phyloP scores from a whole-genome alignment of 1,139 yeast species.

The Pichia sp. region DNA sequence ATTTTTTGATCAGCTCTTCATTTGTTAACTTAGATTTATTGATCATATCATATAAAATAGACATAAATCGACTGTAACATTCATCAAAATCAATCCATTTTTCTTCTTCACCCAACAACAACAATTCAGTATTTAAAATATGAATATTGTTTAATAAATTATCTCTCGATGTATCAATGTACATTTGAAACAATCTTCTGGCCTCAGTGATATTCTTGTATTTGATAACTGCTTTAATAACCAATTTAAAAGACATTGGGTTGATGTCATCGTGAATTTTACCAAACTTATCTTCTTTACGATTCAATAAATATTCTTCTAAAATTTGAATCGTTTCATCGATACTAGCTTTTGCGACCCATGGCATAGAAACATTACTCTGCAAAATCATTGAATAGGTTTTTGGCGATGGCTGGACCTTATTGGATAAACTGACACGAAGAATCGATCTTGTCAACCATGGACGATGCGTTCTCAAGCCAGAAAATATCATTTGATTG shows the following conservation, averaged over 20 bases:
- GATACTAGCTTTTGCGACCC: conserved; percentile 19
- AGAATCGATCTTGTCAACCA: conserved; percentile 35
- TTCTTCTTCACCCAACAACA: conserved; percentile 22
- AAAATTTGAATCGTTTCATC: conserved; percentile 23
- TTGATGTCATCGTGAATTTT: conserved; percentile 19
- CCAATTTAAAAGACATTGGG: conserved; percentile 19
- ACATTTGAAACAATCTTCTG: conserved; percentile 20
- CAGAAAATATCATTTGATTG: conserved; percentile 37
- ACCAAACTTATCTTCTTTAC: conserved; percentile 21
- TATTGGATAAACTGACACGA: conserved; percentile 31
- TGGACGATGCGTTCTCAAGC: conserved; percentile 29
- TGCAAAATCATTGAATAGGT: conserved; percentile 29
- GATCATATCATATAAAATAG: conserved; percentile 12
- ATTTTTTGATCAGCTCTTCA: neutral
- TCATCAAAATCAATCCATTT: conserved; percentile 25
- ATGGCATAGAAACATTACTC: conserved; percentile 13
- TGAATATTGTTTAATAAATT: conserved; percentile 20
- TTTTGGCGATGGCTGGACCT: conserved; percentile 29
- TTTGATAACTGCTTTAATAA: conserved; percentile 15
- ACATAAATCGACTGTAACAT: conserved; percentile 18
- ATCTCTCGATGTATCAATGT: conserved; percentile 15
- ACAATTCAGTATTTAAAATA: conserved; percentile 19
- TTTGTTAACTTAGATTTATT: conserved; percentile 10
- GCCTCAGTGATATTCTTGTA: conserved; percentile 16
- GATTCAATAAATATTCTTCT: conserved; percentile 16